These are phyloP conservation scores for Penicillium hesseltinei DNA, from an alignment of 2,329 filamentous ascomycete genomes.

Conservation along the genomic window DNA sequence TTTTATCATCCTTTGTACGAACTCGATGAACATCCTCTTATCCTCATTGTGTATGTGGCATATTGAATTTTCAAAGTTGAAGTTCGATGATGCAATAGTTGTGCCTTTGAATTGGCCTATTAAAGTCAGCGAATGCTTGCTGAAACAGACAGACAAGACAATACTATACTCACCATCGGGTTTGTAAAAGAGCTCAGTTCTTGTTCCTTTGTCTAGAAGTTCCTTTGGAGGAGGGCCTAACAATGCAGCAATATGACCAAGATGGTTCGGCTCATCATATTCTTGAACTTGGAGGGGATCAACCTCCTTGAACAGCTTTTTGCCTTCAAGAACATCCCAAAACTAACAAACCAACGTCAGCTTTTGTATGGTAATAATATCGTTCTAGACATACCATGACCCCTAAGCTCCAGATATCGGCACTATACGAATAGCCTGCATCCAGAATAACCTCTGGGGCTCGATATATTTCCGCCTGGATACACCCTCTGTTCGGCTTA, in stretches of 20 bases:
- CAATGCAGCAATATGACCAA: conserved; percentile 33
- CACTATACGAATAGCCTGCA: conserved; percentile 36
- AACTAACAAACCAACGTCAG: conserved; percentile 15
- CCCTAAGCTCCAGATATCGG: conserved; percentile 41
- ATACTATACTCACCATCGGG: conserved; percentile 2
- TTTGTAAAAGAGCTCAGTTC: conserved; percentile 9
- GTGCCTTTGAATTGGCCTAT: conserved; percentile 6
- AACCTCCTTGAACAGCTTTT: conserved; percentile 26
- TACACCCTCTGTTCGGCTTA: conserved; percentile 38
- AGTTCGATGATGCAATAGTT: not conserved
- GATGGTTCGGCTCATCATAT: conserved; percentile 29
- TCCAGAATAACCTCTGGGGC: conserved; percentile 38
- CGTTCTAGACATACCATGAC: conserved; percentile 29
- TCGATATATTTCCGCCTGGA: conserved; percentile 31
- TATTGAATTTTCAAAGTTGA: conserved; percentile 15
- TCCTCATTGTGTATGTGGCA: conserved; percentile 25
- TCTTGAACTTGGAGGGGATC: conserved; percentile 20
- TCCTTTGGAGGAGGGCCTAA: conserved; percentile 28
- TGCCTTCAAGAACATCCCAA: conserved; percentile 32
- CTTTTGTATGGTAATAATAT: not conserved
- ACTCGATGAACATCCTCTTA: conserved; percentile 30
- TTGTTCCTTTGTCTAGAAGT: conserved; percentile 26
- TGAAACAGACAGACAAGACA: not conserved
- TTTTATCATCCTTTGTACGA: conserved; percentile 30
- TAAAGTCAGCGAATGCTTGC: not conserved